Evolutionary conservation across 257 asterid species (phyloP).

Genomic region (Misopates orontium): DNA sequence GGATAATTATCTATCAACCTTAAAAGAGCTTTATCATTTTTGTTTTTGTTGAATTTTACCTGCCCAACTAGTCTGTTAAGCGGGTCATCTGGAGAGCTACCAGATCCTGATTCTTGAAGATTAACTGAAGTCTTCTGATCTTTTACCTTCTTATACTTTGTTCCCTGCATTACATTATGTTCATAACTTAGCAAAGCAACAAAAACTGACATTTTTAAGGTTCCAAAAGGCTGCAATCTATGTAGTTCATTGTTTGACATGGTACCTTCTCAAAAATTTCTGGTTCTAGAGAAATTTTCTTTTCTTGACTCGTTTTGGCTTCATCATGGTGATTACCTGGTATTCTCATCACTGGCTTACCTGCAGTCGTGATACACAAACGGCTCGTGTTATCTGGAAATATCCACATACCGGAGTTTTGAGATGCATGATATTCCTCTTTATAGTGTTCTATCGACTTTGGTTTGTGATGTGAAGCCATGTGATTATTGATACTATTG

Average conservation of each 20-base stretch:
- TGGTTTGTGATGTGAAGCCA: conserved; percentile 37
- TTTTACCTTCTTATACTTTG: conserved; percentile 34
- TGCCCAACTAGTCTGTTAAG: conserved; percentile 58
- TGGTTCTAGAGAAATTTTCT: conserved; percentile 30
- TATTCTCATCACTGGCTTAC: conserved; percentile 37
- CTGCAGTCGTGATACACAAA: conserved; percentile 74
- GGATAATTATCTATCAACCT: neutral
- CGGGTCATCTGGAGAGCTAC: conserved; percentile 53
- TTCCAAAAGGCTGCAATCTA: neutral
- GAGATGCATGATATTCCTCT: conserved; percentile 46
- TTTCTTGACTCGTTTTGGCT: conserved; percentile 34
- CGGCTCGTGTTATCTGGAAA: conserved; percentile 54
- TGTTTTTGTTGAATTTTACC: conserved; percentile 40
- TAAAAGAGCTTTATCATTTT: neutral
- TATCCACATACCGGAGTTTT: conserved; percentile 63
- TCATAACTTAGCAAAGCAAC: conserved; percentile 12
- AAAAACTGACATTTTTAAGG: neutral
- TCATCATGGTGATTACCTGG: conserved; percentile 32
- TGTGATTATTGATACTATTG: conserved; percentile 28
- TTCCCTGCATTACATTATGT: conserved; percentile 36
- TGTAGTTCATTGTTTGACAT: conserved; percentile 1
- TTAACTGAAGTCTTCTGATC: conserved; percentile 23
- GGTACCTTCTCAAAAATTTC: conserved; percentile 49
- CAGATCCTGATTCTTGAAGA: conserved; percentile 36
- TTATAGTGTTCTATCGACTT: conserved; percentile 34